Percentiles rank a stretch among this genome's conserved stretches.
Evolutionary conservation across 2,329 filamentous ascomycete genomes (phyloP).

Genomic region (Iodosphaeria phyllophila): DNA sequence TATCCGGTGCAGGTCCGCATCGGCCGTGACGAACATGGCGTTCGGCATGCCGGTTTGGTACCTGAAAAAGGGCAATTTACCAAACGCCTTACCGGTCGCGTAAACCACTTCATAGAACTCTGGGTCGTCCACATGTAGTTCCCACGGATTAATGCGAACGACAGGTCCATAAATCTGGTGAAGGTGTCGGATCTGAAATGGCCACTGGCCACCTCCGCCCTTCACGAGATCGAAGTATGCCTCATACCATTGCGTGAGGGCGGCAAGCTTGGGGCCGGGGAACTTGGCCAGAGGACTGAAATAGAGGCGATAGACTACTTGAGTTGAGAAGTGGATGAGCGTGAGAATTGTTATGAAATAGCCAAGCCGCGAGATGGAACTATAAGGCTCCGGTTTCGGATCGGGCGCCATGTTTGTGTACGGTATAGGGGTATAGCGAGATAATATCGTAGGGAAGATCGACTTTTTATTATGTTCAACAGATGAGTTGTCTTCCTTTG

Average conservation of each 20-base stretch:
- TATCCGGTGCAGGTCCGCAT: slow-evolving; percentile 3
- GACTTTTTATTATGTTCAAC: too few relatives aligned
- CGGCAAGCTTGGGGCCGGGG: slow-evolving; percentile 2
- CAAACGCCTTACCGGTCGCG: slow-evolving; percentile 1
- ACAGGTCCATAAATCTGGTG: slow-evolving; percentile 3
- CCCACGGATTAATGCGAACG: slow-evolving; percentile 2
- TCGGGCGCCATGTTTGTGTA: too few relatives aligned
- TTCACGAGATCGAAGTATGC: slow-evolving; percentile 1
- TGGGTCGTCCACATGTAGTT: slow-evolving; percentile 2
- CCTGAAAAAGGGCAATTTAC: slow-evolving; percentile 3
- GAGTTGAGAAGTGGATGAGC: too few relatives aligned
- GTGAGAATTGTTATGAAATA: too few relatives aligned
- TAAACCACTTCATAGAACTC: slow-evolving; percentile 3
- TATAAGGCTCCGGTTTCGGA: too few relatives aligned
- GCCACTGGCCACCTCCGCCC: not conserved
- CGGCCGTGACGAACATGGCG: slow-evolving; percentile 4
- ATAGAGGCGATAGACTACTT: slow-evolving; percentile 2
- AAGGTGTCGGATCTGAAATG: not conserved
- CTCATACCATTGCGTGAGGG: not conserved
- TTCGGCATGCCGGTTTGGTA: slow-evolving; percentile 4
- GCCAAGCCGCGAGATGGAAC: too few relatives aligned
- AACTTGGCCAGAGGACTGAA: slow-evolving; percentile 2
- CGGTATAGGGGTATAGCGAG: too few relatives aligned
- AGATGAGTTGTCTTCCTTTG: too few relatives aligned
- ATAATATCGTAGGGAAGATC: too few relatives aligned